A percentile compares a stretch with the other conserved stretches of the same genome.
These are phyloP conservation scores for Cicer yamashitae DNA, from an alignment of 306 rosid genomes.

Conservation along the genomic window DNA sequence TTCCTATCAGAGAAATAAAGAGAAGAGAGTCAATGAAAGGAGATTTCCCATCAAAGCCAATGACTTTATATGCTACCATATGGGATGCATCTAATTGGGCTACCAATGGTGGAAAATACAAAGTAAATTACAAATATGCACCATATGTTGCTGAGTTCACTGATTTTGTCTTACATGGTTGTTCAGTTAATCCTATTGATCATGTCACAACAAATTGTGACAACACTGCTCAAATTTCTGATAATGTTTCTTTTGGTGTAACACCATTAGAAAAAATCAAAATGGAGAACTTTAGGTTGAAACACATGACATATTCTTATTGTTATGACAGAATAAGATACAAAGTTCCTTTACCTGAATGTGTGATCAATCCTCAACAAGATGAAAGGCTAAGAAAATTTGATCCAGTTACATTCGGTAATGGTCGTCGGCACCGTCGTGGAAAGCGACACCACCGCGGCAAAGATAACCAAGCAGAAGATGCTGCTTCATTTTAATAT, in stretches of 20 bases:
- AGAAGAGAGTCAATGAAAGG: constrained; percentile 83
- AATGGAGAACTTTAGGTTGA: constrained; percentile 76
- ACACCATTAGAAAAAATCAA: constrained; percentile 54
- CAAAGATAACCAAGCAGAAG: constrained; percentile 46
- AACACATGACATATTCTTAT: constrained; percentile 92
- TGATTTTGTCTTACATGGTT: constrained; percentile 82
- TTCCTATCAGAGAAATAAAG: constrained; percentile 86
- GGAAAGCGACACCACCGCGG: constrained; percentile 61
- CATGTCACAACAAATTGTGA: constrained; percentile 63
- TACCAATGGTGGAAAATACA: constrained; percentile 93
- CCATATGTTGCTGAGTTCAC: constrained; percentile 82
- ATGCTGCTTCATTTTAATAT: constrained; percentile 52
- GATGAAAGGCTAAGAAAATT: constrained; percentile 70
- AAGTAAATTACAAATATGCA: constrained; percentile 88
- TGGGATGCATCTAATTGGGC: constrained; percentile 99
- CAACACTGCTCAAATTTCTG: constrained; percentile 47
- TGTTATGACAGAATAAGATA: constrained; percentile 79
- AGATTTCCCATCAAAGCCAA: constrained; percentile 92
- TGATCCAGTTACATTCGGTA: constrained; percentile 82
- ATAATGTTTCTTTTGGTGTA: constrained; percentile 57
- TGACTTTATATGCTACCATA: constrained; percentile 92
- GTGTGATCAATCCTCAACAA: constrained; percentile 69
- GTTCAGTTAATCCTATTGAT: constrained; percentile 82
- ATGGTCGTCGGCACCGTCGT: constrained; percentile 66
- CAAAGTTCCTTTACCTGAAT: constrained; percentile 73